Evolutionary conservation across 1,284 basidiomycete species (phyloP), one percentile per base, ranked within the genome.

Genomic region (Malassezia slooffiae): DNA sequence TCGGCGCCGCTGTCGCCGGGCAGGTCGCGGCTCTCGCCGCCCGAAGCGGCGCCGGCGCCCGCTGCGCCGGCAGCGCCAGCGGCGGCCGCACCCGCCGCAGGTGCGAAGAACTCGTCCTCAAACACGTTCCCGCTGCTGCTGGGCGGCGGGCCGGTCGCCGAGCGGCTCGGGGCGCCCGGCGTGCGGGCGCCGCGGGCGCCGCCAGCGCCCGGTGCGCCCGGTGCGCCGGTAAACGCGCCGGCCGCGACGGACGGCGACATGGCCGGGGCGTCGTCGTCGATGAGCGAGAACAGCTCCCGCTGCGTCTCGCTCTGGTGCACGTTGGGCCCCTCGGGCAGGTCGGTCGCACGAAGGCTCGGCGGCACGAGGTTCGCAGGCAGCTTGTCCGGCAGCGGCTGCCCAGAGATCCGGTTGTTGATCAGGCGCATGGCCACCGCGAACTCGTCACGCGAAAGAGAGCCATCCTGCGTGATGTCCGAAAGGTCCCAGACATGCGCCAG

Each of bases 341-440:
- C 54, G 39, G 50, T 44, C 26, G 57, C 56, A 42, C 83, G 80
- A 75, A 81, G 75, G 2, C 80, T 78, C 0, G 89, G 89, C 4
- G 93, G 91, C 9, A 95, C 70, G 32, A 97, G 75, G 27, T 79
- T 77, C 19, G 70, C 66, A 1, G 89, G 87, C 13, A 97, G 75
- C 19, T 74, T 71, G 34, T 65, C 58, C 0, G 93, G 93, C 22
- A 68, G 35, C 1, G 85, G 81, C 52, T 80, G 80, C n/a, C 91
- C 91, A 1, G 79, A 76, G 2, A 96, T 73, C 68, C 83, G 88
- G 57, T 78, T 77, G 70, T 88, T 85, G 64, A 99, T 96, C 35
- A 99, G 77, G 71, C 91, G 80, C 81, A 95, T 82, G 3, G 90
- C 93, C 31, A 97, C 83, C 3, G 93, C 91, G 70, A 99, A 97